These are phyloP conservation scores for Metarhizium album DNA, from an alignment of 2,329 filamentous ascomycete genomes.

Conservation along the genomic window DNA sequence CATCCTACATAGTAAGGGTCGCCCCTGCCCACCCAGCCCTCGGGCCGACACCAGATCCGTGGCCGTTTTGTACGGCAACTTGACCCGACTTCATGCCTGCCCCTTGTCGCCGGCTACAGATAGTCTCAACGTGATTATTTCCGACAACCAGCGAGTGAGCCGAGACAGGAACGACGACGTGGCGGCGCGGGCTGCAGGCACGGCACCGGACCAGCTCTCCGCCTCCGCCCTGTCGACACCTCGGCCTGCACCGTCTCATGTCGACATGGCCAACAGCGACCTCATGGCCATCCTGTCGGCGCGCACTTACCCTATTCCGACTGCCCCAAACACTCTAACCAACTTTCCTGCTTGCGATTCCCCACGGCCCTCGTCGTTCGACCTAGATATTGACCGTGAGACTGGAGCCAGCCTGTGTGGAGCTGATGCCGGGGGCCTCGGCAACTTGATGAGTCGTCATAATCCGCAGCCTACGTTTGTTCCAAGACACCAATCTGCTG, in stretches of 20 bases:
- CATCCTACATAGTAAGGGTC: too few relatives aligned
- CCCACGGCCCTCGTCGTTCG: neutral
- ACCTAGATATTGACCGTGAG: neutral
- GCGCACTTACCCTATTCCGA: neutral
- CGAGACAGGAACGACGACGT: too few relatives aligned
- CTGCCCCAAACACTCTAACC: neutral
- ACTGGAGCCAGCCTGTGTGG: neutral
- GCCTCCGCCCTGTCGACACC: too few relatives aligned
- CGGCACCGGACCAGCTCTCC: too few relatives aligned
- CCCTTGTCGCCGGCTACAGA: too few relatives aligned
- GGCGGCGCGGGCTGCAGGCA: too few relatives aligned
- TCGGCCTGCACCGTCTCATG: neutral
- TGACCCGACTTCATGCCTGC: too few relatives aligned
- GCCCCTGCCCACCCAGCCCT: too few relatives aligned
- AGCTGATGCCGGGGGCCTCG: neutral
- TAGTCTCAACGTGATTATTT: too few relatives aligned
- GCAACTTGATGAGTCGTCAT: neutral
- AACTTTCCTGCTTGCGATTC: neutral
- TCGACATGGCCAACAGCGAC: constrained; percentile 12
- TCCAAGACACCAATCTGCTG: neutral
- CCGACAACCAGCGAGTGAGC: too few relatives aligned
- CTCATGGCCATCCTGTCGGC: constrained; percentile 4
- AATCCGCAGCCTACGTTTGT: neutral
- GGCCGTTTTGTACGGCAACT: too few relatives aligned
- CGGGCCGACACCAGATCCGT: too few relatives aligned